Evolutionary conservation across 2,329 filamentous ascomycete genomes (phyloP), one percentile per base, ranked within the genome.

Genomic region (Neurospora crassa): DNA sequence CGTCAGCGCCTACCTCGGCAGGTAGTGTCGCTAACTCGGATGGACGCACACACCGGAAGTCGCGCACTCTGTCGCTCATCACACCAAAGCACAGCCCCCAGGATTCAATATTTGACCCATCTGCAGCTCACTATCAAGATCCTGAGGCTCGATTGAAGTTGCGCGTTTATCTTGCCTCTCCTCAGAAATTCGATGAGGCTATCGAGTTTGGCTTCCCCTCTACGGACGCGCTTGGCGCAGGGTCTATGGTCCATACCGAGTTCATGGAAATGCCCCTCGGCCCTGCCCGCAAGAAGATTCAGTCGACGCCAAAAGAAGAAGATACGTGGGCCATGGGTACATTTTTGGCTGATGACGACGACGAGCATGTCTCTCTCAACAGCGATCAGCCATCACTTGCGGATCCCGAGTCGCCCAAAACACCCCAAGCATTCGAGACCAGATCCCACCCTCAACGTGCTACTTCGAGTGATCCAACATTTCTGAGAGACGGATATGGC

Each of bases 121-220:
- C 87, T 42, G 92, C 93, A 4, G 88, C 92, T 45, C 92, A 97
- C 81, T 97, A 97, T 78, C 92, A 93, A 79, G 94, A 97, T 76
- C 93, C 94, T 0, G 92, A 97, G 78, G 93, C 94, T 47, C 89
- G 95, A 42, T 85, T 93, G 76, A 97, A 96, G 81, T 84, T 98
- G 24, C 90, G 94, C 14, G 89, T 93, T 7, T 97, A 94, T 77
- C 87, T 97, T 24, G 92, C 92, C 8, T 97, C 94, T 1, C 92
- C 94, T 0, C 92, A 97, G 75, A 97, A 97, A 79, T 98, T 98
- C 76, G 95, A 98, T 78, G 95, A 98, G 81, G 94, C 93, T 1
- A 88, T 98, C 69, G 92, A 97, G 79, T 97, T 96, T 80, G 95
- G 95, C 0, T 98, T 97, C 76, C 93, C 94, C 0, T 89, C 90